phyloP scores from a whole-genome alignment of 2,329 filamentous ascomycete genomes.

The Colletotrichum sp. region DNA sequence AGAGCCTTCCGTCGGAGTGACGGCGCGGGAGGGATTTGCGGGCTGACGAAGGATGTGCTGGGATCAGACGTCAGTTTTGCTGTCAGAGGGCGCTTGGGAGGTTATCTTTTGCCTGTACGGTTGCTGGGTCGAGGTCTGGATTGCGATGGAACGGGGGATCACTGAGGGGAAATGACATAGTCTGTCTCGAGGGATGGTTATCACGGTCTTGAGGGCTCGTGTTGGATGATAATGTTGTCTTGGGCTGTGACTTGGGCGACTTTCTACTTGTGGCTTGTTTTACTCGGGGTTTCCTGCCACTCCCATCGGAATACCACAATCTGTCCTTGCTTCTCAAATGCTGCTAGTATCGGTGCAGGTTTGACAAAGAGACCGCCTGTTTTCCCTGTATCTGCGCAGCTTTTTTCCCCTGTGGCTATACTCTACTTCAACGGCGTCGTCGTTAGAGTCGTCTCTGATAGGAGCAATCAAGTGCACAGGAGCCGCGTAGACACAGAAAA shows the following conservation, averaged over 20 bases:
- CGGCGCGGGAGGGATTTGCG: neutral
- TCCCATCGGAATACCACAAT: neutral
- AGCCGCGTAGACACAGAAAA: neutral
- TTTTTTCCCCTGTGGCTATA: neutral
- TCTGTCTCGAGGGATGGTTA: neutral
- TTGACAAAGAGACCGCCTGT: neutral
- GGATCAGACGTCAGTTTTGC: conserved; percentile 2
- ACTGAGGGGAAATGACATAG: neutral
- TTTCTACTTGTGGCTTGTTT: neutral
- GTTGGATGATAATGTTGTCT: neutral
- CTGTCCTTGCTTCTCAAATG: neutral
- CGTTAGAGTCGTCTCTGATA: neutral
- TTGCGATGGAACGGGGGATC: neutral
- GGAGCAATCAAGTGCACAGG: neutral
- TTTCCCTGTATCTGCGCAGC: neutral
- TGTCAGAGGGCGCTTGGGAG: neutral
- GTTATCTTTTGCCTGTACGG: neutral
- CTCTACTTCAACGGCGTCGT: neutral
- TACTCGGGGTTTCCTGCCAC: neutral
- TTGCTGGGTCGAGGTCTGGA: neutral
- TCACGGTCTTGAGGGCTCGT: neutral
- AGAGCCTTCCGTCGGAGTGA: neutral
- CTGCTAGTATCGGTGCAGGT: neutral
- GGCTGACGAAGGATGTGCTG: neutral
- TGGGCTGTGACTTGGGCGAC: neutral